phyloP scores from a whole-genome alignment of 331 rosid species.

The Arachis monticola region DNA sequence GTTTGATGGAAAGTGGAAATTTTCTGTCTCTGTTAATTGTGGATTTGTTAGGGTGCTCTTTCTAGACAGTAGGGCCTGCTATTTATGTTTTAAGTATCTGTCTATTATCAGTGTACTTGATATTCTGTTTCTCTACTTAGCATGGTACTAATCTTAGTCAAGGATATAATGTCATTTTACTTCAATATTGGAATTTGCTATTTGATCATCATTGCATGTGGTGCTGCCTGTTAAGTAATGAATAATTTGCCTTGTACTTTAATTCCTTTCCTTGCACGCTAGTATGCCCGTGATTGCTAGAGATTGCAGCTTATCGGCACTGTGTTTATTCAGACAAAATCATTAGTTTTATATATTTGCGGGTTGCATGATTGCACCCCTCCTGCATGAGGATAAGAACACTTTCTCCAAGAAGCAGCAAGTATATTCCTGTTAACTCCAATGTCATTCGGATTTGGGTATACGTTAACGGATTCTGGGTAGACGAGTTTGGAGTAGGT shows the following conservation, averaged over 20 bases:
- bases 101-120: conserved; percentile 35
- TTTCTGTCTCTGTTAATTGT: conserved; percentile 34
- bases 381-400: conserved; percentile 1
- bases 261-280: conserved; percentile 9
- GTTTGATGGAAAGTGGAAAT: conserved; percentile 36
- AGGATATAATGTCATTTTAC: conserved; percentile 44
- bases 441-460: neutral
- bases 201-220: conserved; percentile 26
- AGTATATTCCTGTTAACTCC: conserved; percentile 15
- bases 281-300: conserved; percentile 6
- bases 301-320: neutral
- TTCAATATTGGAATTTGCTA: conserved; percentile 19
- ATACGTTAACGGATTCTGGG: neutral
- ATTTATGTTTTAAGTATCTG: conserved; percentile 36
- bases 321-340: neutral
- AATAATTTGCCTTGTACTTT: conserved; percentile 9
- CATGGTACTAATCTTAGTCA: conserved; percentile 33
- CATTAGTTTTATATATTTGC: neutral
- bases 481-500: neutral
- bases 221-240: conserved; percentile 13
- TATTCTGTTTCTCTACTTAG: conserved; percentile 33
- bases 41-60: conserved; percentile 28
- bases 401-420: conserved; percentile 7
- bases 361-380: conserved; percentile 2
- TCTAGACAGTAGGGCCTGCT: conserved; percentile 32